These are phyloP conservation scores for Hypoxylon sp. DNA, from an alignment of 2,329 filamentous ascomycete species.

Conservation along the genomic window DNA sequence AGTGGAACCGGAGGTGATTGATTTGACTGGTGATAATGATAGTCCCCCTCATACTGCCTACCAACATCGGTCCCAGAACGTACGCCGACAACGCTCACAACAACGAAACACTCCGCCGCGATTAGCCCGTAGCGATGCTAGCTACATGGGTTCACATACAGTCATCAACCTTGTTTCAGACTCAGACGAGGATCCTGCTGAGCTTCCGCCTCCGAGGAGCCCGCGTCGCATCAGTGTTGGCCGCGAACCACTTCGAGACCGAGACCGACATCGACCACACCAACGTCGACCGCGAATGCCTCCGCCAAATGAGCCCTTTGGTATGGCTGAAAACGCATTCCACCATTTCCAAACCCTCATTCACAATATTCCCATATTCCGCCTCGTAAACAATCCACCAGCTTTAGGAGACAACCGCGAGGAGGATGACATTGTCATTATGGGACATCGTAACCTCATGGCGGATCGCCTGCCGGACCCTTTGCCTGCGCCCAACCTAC, in stretches of 20 bases:
- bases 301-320: neutral
- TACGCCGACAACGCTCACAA: constrained; percentile 46
- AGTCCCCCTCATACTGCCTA: constrained; percentile 26
- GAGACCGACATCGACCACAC: neutral
- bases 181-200: constrained; percentile 48
- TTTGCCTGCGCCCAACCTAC: constrained; percentile 17
- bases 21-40: constrained; percentile 50
- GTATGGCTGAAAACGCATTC: constrained; percentile 13
- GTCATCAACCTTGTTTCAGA: constrained; percentile 53
- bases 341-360: constrained; percentile 39
- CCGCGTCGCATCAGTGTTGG: constrained; percentile 20
- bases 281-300: neutral
- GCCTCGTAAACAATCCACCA: constrained; percentile 22
- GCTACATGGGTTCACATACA: constrained; percentile 46
- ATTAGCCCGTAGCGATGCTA: constrained; percentile 52
- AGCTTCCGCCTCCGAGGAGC: constrained; percentile 23
- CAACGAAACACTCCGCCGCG: constrained; percentile 48
- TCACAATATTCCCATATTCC: constrained; percentile 46
- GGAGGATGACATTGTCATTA: constrained; percentile 50
- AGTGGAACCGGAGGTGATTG: constrained; percentile 46
- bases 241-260: constrained; percentile 12
- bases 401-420: constrained; percentile 35
- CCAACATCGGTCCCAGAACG: constrained; percentile 41
- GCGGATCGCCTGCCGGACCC: no score
- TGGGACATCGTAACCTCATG: constrained; percentile 45